Evolutionary conservation across 345 rosid genomes (phyloP).

Genomic region (Trapa incisa): DNA sequence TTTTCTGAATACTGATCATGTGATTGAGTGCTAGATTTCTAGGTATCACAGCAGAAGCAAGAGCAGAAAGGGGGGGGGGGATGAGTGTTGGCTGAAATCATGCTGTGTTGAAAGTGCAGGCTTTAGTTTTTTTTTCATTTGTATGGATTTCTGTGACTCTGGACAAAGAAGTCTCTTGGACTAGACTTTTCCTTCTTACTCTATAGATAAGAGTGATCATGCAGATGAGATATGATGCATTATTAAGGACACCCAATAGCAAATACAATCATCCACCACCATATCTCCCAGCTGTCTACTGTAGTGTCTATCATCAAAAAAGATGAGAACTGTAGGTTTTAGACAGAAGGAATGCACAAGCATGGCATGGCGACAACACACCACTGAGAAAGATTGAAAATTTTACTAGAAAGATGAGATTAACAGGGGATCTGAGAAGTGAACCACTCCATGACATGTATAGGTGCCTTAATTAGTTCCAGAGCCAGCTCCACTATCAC

Average conservation of each 20-base stretch:
- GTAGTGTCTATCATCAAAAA: not conserved
- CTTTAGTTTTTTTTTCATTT: not conserved
- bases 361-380: not conserved
- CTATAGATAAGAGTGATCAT: too few species aligned
- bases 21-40: not conserved
- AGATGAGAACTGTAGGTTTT: not conserved
- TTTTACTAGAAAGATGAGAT: not conserved
- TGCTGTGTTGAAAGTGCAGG: not conserved
- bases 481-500: conserved; percentile 46
- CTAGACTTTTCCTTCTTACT: too few species aligned
- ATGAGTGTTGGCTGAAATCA: too few species aligned
- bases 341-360: not conserved
- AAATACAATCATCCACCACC: not conserved
- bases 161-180: too few species aligned
- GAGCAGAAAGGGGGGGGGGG: too few species aligned
- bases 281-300: not conserved
- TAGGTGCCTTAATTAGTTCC: conserved; percentile 51
- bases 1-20: not conserved
- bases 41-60: too few species aligned
- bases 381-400: not conserved
- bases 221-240: too few species aligned
- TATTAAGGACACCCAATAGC: too few species aligned
- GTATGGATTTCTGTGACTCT: too few species aligned
- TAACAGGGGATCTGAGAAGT: conserved; percentile 54
- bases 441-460: conserved; percentile 58